phyloP scores from a whole-genome alignment of 768 basidiomycete genomes.

The Tylopilus plumbeoviolaceoides region DNA sequence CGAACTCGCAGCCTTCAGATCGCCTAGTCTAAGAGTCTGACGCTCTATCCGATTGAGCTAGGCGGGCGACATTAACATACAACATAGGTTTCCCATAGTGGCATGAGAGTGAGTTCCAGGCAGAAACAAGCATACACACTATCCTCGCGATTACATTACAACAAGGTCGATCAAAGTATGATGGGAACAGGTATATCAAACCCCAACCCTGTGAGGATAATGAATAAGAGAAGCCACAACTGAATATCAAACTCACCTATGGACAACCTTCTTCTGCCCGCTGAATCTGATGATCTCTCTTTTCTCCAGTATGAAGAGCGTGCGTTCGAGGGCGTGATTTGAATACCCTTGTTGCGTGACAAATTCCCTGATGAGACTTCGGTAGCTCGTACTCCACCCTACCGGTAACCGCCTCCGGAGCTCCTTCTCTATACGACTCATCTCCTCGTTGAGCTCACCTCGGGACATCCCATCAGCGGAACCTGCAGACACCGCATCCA shows the following conservation, averaged over 20 bases:
- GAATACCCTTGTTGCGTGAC: constrained; percentile 90
- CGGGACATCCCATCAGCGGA: constrained; percentile 90
- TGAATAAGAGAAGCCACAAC: constrained; percentile 1
- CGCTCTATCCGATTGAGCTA: constrained; percentile 69
- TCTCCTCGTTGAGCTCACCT: constrained; percentile 90
- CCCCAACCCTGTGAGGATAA: constrained; percentile 26
- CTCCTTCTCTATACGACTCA: constrained; percentile 85
- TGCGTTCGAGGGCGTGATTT: constrained; percentile 86
- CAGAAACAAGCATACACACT: neutral
- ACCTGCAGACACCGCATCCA: constrained; percentile 97
- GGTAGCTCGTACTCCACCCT: constrained; percentile 97
- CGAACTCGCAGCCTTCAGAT: constrained; percentile 65
- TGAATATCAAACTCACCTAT: constrained; percentile 32
- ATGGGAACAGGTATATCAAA: constrained; percentile 9
- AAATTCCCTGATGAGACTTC: constrained; percentile 89
- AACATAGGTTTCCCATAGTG: neutral
- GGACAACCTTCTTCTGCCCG: constrained; percentile 53
- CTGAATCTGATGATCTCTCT: constrained; percentile 87
- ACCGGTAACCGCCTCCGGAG: constrained; percentile 79
- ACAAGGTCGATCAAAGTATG: neutral
- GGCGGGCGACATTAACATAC: constrained; percentile 37
- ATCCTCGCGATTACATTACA: neutral
- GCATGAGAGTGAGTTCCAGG: too few relatives aligned
- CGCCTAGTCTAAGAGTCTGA: constrained; percentile 54
- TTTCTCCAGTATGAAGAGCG: constrained; percentile 90